A percentile compares a stretch with the other conserved stretches of the same genome.
These are phyloP conservation scores for Eucalyptus regnans DNA, from an alignment of 345 rosid species.

Conservation along the genomic window DNA sequence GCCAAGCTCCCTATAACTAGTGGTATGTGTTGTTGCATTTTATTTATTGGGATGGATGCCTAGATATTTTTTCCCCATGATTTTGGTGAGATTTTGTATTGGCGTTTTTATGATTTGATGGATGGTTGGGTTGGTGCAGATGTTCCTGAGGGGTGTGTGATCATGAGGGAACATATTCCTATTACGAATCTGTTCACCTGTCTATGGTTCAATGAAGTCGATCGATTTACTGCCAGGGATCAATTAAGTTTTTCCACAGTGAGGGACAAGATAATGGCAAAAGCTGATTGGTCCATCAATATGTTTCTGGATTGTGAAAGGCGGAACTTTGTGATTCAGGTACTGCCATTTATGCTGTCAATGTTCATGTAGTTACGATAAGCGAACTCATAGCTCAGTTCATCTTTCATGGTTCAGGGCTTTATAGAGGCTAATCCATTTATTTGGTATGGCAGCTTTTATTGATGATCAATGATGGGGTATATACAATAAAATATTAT, in stretches of 20 bases:
- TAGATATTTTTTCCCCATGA: neutral
- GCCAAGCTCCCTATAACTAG: slow-evolving; percentile 87
- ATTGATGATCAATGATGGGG: neutral
- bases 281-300: slow-evolving; percentile 53
- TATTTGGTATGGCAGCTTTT: neutral
- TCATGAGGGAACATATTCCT: slow-evolving; percentile 74
- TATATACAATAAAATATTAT: neutral
- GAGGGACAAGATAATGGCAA: slow-evolving; percentile 73
- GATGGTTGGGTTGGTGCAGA: slow-evolving; percentile 26
- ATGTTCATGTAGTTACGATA: neutral
- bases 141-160: slow-evolving; percentile 96
- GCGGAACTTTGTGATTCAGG: slow-evolving; percentile 90
- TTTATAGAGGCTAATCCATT: neutral
- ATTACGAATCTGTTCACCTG: slow-evolving; percentile 73
- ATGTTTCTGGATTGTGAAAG: slow-evolving; percentile 95
- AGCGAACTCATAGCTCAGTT: neutral
- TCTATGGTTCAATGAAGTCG: slow-evolving; percentile 96
- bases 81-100: neutral
- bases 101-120: neutral
- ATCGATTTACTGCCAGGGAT: slow-evolving; percentile 83
- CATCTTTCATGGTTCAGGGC: neutral
- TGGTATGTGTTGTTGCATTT: slow-evolving; percentile 28
- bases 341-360: neutral
- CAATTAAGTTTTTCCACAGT: slow-evolving; percentile 79
- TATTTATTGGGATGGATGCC: neutral